Evolutionary conservation across 2,329 filamentous ascomycete species (phyloP).

Genomic region (Grosmannia huntii): DNA sequence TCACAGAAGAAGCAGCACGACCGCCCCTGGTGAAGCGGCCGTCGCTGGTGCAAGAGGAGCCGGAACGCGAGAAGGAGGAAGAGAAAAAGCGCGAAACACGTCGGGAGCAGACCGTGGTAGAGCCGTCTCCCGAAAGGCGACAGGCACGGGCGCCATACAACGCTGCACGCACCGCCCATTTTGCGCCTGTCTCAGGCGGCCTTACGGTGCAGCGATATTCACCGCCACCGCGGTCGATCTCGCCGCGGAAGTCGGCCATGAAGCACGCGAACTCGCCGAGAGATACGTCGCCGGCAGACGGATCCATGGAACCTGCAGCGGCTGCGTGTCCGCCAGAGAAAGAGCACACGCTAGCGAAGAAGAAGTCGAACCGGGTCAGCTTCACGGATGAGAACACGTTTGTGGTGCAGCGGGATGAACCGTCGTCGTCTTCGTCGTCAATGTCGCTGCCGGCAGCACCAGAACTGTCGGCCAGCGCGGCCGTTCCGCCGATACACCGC

Average conservation of each 20-base stretch:
- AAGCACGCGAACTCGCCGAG: conserved; percentile 49
- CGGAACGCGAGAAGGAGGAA: conserved; percentile 15
- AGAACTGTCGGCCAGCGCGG: conserved; percentile 1
- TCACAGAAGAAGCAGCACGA: background rate
- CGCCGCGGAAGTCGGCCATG: conserved; percentile 64
- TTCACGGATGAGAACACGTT: conserved; percentile 57
- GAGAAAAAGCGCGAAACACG: background rate
- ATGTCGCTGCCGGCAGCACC: conserved; percentile 2
- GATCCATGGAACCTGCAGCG: conserved; percentile 16
- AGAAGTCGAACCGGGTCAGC: conserved; percentile 61
- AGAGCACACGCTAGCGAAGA: conserved; percentile 26
- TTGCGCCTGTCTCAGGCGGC: conserved; percentile 40
- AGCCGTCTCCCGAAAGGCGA: too few relatives aligned
- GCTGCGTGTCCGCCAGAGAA: conserved; percentile 1
- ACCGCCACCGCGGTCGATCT: conserved; percentile 57
- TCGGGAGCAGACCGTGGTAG: too few relatives aligned
- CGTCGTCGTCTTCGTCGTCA: conserved; percentile 20
- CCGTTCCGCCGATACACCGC: conserved; percentile 15
- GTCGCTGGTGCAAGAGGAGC: conserved; percentile 30
- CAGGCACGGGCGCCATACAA: conserved; percentile 35
- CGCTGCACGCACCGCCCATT: conserved; percentile 55
- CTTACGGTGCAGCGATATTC: conserved; percentile 46
- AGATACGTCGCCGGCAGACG: conserved; percentile 36
- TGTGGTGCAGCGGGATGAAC: conserved; percentile 34
- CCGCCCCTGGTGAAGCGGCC: conserved; percentile 8